These are phyloP conservation scores for Penicillium bovifimosum DNA, from an alignment of 495 filamentous ascomycete species.

Conservation along the genomic window DNA sequence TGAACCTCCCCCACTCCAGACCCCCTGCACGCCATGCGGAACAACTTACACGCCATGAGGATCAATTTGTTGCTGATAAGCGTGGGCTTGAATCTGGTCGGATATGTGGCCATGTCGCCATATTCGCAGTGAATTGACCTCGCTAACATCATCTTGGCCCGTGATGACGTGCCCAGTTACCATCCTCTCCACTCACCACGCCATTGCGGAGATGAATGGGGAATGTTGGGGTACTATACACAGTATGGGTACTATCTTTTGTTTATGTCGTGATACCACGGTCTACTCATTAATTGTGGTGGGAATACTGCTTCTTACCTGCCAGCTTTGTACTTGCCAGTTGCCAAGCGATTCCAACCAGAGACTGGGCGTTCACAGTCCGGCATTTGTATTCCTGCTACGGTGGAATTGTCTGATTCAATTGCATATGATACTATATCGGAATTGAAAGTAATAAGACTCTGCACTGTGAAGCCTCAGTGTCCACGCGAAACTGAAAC, in stretches of 20 bases:
- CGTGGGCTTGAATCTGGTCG: not conserved
- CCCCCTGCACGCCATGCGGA: constrained; percentile 23
- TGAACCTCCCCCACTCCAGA: not conserved
- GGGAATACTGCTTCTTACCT: not conserved
- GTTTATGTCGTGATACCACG: constrained; percentile 4
- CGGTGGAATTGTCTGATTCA: no score
- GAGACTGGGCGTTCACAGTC: no score
- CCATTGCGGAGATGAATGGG: constrained; percentile 13
- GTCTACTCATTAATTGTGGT: not conserved
- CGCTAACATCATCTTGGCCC: constrained; percentile 16
- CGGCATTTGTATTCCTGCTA: no score
- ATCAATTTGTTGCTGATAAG: not conserved
- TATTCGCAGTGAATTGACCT: constrained; percentile 13
- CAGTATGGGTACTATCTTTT: no score
- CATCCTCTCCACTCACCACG: constrained; percentile 23
- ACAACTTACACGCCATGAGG: constrained; percentile 15
- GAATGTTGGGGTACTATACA: not conserved
- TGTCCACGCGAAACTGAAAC: no score
- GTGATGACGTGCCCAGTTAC: constrained; percentile 20
- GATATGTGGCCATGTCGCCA: not conserved
- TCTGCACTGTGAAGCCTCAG: no score
- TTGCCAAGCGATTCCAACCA: not conserved
- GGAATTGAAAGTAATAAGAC: no score
- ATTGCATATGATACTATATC: no score
- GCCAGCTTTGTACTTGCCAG: no score